Conservation (phyloP, 345 rosid species). For the Aurinia saxatilis region DNA sequence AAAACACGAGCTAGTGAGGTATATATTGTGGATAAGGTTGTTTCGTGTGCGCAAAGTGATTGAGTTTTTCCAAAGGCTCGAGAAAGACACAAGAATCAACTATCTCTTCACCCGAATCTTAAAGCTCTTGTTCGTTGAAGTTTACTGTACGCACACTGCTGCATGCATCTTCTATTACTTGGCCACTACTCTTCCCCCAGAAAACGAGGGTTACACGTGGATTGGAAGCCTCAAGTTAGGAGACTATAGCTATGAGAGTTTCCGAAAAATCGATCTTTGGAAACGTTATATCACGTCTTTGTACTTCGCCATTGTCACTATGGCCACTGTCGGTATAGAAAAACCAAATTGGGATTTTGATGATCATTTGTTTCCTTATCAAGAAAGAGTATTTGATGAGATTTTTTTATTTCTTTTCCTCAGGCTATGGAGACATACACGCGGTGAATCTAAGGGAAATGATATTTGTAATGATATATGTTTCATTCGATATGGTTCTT, state of each 20-base stretch:
- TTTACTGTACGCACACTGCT: slow-evolving; percentile 84
- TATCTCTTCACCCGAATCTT: slow-evolving; percentile 68
- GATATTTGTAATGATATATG: slow-evolving; percentile 87
- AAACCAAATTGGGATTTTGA: not conserved
- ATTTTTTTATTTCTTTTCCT: not conserved
- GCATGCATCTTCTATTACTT: slow-evolving; percentile 84
- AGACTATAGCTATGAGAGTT: slow-evolving; percentile 58
- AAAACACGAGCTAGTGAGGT: slow-evolving; percentile 57
- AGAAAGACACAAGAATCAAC: slow-evolving; percentile 71
- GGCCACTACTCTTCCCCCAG: slow-evolving; percentile 67
- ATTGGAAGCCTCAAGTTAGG: slow-evolving; percentile 85
- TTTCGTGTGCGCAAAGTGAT: slow-evolving; percentile 55
- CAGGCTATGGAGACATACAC: slow-evolving; percentile 98
- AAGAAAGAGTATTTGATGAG: not conserved
- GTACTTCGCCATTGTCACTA: slow-evolving; percentile 80
- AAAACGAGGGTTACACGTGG: slow-evolving; percentile 77
- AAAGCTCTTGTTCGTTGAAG: slow-evolving; percentile 66
- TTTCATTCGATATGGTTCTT: slow-evolving; percentile 94
- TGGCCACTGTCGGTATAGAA: slow-evolving; percentile 78
- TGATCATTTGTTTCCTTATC: not conserved
- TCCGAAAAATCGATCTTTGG: slow-evolving; percentile 73
- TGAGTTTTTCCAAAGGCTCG: slow-evolving; percentile 48
- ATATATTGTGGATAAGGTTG: slow-evolving; percentile 70
- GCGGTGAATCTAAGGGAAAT: slow-evolving; percentile 96
- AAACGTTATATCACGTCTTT: slow-evolving; percentile 71